These are phyloP conservation scores for Glaciozyma martinii DNA, from an alignment of 768 basidiomycete species.

Conservation along the genomic window DNA sequence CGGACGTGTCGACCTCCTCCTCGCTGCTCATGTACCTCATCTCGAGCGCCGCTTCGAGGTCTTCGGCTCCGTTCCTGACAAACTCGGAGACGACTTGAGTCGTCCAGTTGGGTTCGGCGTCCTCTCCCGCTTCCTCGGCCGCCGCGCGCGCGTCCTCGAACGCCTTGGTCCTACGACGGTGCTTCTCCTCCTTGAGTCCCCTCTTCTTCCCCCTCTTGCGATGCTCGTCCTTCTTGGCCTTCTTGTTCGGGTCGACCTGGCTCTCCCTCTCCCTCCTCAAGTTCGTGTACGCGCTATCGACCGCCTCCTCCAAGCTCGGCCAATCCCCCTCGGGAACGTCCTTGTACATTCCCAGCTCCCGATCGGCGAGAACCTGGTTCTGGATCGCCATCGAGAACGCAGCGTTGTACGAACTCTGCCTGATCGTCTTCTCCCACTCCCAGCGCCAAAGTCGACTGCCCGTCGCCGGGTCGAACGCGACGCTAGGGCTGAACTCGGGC, in stretches of 20 bases:
- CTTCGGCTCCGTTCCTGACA: background rate
- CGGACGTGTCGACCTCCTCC: conserved; percentile 3
- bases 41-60: conserved; percentile 10
- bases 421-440: conserved; percentile 21
- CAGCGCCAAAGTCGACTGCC: conserved; percentile 10
- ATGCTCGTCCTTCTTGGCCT: conserved; percentile 16
- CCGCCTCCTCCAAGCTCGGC: conserved; percentile 8
- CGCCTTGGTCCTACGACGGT: background rate
- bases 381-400: conserved; percentile 11
- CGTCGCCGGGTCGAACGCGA: background rate
- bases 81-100: background rate
- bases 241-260: conserved; percentile 8
- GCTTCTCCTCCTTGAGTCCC: conserved; percentile 20
- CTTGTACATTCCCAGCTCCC: background rate
- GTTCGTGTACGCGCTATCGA: conserved; percentile 20
- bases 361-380: background rate
- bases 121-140: background rate
- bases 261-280: conserved; percentile 13
- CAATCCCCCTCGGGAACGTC: conserved; percentile 20
- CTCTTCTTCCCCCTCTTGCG: conserved; percentile 6
- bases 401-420: conserved; percentile 4
- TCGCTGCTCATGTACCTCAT: conserved; percentile 19
- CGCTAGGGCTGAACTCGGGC: conserved; percentile 1
- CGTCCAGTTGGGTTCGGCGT: background rate
- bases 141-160: background rate